Evolutionary conservation across 768 basidiomycete species (phyloP), one percentile per base, ranked within the genome.

Genomic region (Lenzites betulinus): DNA sequence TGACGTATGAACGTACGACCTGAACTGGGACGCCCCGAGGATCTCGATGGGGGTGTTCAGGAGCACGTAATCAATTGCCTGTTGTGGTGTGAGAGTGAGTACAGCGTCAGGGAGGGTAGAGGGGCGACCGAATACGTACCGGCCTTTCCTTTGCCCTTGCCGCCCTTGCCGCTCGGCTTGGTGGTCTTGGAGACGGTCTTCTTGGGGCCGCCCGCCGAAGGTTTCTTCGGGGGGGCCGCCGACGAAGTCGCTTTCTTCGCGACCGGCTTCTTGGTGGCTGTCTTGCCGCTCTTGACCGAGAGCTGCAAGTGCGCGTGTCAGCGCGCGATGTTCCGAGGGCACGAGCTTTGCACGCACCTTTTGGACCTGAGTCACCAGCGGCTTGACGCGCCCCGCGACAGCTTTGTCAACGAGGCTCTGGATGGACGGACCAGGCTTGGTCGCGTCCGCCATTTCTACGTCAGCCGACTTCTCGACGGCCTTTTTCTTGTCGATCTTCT

Each of bases 391-490:
- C 7, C 7, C 54, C 3, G 1, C 9, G 44, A 56, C 54, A 5
- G 54, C 43, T 43, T 56, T 56, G 54, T 56, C 54, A 43, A 56
- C 30, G 28, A 47, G n/a, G 13, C 43, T 47, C 54, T 56, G 54
- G 44, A 48, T 22, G 6, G 54, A 47, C 11, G 54, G 39, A 5
- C 39, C 39, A 16, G 54, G 26, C 22, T 25, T 36, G 2, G 33
- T 23, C 1, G 28, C 30, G 5, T 56, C 44, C 11, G 18, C 13
- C 53, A 54, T 54, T 23, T 18, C 41, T 6, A 12, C 42, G 43
- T 56, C 43, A 39, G 43, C 20, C 1, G 16, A 3, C 22, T 46
- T 20, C 8, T 12, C 28, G 54, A 47, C 43, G 8, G 8, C 33
- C 44, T 56, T 56, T 33, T 56, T 55, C 30, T 55, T 43, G 15